Conservation (phyloP, 1,139 yeast genomes). For the Meyerozyma guilliermondii region DNA sequence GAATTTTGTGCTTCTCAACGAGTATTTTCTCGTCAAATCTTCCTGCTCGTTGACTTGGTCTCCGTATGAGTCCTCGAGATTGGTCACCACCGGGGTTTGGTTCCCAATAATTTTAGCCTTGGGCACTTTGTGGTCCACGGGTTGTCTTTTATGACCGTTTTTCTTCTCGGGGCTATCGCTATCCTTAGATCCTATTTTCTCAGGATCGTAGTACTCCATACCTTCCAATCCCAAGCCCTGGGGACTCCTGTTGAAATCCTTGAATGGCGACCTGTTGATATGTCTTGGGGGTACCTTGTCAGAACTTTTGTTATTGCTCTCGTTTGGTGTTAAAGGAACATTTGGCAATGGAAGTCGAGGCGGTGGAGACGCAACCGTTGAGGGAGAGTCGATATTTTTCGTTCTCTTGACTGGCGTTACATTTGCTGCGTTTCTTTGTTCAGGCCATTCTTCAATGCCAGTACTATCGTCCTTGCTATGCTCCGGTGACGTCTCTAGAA, state of each 20-base stretch:
- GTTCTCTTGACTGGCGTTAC: conserved; percentile 8
- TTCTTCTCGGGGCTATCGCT: neutral
- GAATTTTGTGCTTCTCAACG: conserved; percentile 28
- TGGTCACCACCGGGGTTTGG: conserved; percentile 35
- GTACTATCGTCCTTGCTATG: conserved; percentile 1
- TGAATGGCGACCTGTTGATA: neutral
- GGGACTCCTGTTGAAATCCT: neutral
- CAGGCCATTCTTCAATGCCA: neutral
- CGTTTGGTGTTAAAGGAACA: conserved; percentile 8
- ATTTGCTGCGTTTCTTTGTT: neutral
- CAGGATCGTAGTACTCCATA: conserved; percentile 2
- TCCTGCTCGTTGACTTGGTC: neutral
- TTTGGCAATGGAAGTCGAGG: conserved; percentile 12
- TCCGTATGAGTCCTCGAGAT: conserved; percentile 21
- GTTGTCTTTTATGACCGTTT: neutral
- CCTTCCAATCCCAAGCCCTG: conserved; percentile 3
- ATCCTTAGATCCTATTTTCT: neutral
- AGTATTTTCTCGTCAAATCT: conserved; percentile 21
- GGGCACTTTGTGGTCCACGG: neutral
- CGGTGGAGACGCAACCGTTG: conserved; percentile 9
- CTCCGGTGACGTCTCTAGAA: conserved; percentile 29
- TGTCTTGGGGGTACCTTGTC: neutral
- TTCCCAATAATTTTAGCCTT: conserved; percentile 1
- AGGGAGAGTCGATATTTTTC: neutral
- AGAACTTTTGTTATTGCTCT: neutral